Conservation (phyloP, 2,329 filamentous ascomycete genomes). For the Dothidotthia symphoricarpi region DNA sequence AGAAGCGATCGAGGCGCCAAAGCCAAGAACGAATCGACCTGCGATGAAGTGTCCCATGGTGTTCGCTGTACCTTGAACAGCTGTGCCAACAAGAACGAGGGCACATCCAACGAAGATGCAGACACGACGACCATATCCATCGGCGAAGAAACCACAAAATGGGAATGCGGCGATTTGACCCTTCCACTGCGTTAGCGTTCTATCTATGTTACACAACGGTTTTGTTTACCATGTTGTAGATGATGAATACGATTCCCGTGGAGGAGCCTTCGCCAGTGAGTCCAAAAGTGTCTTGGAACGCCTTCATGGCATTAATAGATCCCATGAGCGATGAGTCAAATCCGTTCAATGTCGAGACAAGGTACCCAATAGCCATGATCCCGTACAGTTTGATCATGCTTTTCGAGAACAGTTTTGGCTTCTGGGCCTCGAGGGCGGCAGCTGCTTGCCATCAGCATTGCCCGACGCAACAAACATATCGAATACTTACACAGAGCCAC, state of each 20-base stretch:
- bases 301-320: constrained; percentile 55
- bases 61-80: constrained; percentile 52
- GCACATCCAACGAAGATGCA: constrained; percentile 58
- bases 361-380: constrained; percentile 37
- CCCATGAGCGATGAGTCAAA: constrained; percentile 44
- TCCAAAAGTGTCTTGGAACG: constrained; percentile 52
- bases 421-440: constrained; percentile 35
- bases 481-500: constrained; percentile 29
- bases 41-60: constrained; percentile 54
- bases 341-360: constrained; percentile 38
- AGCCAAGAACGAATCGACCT: constrained; percentile 43
- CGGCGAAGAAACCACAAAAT: constrained; percentile 42
- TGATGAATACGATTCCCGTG: constrained; percentile 50
- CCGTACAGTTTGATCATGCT: constrained; percentile 36
- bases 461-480: not conserved
- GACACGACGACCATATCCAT: constrained; percentile 50
- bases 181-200: no score
- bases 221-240: constrained; percentile 47
- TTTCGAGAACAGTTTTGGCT: constrained; percentile 30
- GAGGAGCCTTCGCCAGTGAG: constrained; percentile 50
- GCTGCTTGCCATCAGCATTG: constrained; percentile 16
- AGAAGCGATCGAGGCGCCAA: constrained; percentile 57
- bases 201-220: no score
- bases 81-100: constrained; percentile 54
- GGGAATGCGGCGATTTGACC: constrained; percentile 54